These are phyloP conservation scores for Sporodiniella umbellata DNA, from an alignment of 371 early-diverging fungal genomes.

Conservation along the genomic window DNA sequence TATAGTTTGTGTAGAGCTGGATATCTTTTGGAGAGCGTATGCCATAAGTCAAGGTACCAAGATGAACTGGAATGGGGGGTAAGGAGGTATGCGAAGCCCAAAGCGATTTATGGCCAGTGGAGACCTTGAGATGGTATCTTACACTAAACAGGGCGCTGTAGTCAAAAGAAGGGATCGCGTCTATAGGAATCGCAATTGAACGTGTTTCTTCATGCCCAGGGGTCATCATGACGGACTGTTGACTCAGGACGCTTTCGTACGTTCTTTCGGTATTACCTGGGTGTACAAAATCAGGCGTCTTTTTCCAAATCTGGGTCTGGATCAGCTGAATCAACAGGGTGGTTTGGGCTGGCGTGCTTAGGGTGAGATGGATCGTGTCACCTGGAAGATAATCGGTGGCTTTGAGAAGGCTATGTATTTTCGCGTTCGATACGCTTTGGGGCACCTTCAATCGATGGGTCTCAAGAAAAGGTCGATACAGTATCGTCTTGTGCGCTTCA, in stretches of 20 bases:
- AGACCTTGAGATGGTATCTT: slow-evolving; percentile 6
- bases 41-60: slow-evolving; percentile 35
- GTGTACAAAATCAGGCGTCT: neutral
- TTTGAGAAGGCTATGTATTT: neutral
- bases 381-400: slow-evolving; percentile 13
- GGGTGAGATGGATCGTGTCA: neutral
- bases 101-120: slow-evolving; percentile 4
- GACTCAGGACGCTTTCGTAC: neutral
- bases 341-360: neutral
- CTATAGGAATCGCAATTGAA: neutral
- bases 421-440: neutral
- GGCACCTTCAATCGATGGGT: slow-evolving; percentile 10
- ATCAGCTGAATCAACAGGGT: slow-evolving; percentile 2
- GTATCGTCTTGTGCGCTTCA: neutral
- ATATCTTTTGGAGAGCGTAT: slow-evolving; percentile 29
- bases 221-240: neutral
- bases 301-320: slow-evolving; percentile 12
- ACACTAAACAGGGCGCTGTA: slow-evolving; percentile 11
- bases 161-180: slow-evolving; percentile 10
- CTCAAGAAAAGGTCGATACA: slow-evolving; percentile 17
- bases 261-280: neutral
- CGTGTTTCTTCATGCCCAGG: neutral
- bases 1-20: slow-evolving; percentile 15
- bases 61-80: slow-evolving; percentile 18
- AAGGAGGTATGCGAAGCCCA: slow-evolving; percentile 1